Percentiles rank a stretch among this genome's conserved stretches.
Conservation (phyloP, 2,329 filamentous ascomycete genomes). For the Alternaria conjuncta region DNA sequence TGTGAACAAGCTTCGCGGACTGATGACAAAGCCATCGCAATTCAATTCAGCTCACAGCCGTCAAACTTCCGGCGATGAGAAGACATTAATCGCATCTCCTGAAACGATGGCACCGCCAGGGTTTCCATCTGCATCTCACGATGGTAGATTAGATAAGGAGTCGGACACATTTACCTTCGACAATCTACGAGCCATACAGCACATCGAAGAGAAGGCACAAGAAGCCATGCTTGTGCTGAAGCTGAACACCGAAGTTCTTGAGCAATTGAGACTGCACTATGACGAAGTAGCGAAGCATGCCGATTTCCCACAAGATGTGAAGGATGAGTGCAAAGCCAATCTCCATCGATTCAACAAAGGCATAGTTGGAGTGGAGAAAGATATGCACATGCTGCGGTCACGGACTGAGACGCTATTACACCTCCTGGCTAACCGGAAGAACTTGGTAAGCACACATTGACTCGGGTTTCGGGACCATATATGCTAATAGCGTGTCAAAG, state of each 20-base stretch:
- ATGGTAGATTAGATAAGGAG: neutral
- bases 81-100: neutral
- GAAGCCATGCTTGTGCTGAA: slow-evolving; percentile 42
- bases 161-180: slow-evolving; percentile 34
- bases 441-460: slow-evolving; percentile 15
- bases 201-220: slow-evolving; percentile 48
- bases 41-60: neutral
- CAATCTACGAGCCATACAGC: slow-evolving; percentile 44
- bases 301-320: slow-evolving; percentile 10
- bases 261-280: slow-evolving; percentile 24
- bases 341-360: slow-evolving; percentile 18
- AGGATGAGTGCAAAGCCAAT: slow-evolving; percentile 2
- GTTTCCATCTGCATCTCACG: neutral
- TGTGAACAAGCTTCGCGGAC: neutral
- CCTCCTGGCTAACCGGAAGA: slow-evolving; percentile 24
- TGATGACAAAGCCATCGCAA: accelerated
- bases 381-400: slow-evolving; percentile 19
- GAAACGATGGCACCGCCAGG: neutral
- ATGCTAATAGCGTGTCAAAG: neutral
- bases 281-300: neutral
- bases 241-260: slow-evolving; percentile 42
- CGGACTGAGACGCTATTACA: slow-evolving; percentile 21
- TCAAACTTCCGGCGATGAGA: neutral
- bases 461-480: neutral
- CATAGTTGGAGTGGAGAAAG: slow-evolving; percentile 15